Percentiles rank a stretch among this genome's conserved stretches.
Conservation (phyloP, 495 filamentous ascomycete genomes). For the Letharia lupina region DNA sequence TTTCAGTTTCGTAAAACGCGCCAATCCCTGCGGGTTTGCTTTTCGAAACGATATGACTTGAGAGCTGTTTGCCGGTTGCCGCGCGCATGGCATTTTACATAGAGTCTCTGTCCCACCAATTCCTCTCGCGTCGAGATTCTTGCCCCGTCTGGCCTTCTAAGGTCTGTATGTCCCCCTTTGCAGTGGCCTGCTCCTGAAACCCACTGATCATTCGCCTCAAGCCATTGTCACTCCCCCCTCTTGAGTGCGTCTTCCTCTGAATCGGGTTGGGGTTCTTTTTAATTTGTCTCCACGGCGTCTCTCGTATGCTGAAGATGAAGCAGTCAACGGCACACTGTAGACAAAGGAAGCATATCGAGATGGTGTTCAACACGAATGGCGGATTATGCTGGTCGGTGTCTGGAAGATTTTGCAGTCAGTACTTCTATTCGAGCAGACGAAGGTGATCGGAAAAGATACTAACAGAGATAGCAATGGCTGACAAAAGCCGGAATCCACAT, state of each 20-base stretch:
- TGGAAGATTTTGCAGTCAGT: neutral
- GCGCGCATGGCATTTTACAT: neutral
- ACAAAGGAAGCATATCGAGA: conserved; percentile 48
- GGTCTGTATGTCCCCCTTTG: neutral
- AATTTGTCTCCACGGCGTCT: conserved; percentile 63
- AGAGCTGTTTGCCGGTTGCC: neutral
- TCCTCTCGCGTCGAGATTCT: neutral
- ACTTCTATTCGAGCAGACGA: neutral
- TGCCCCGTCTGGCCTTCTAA: neutral
- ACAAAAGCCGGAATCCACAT: conserved; percentile 68
- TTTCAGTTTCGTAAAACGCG: too few relatives aligned
- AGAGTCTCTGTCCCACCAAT: conserved; percentile 3
- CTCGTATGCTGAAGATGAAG: conserved; percentile 53
- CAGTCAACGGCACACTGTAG: conserved; percentile 60
- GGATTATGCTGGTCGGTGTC: conserved; percentile 41
- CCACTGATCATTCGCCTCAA: conserved; percentile 4
- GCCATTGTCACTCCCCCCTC: neutral
- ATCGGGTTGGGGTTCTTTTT: conserved; percentile 13
- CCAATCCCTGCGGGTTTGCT: too few relatives aligned
- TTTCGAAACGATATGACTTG: neutral
- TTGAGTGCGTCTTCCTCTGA: neutral
- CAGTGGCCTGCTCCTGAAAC: neutral
- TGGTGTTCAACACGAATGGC: conserved; percentile 44
- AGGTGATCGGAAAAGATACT: neutral
- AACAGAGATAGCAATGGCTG: conserved; percentile 48